A percentile compares a stretch with the other conserved stretches of the same genome.
These are phyloP conservation scores for Fusarium sp. DNA, from an alignment of 2,329 filamentous ascomycete species.

Conservation along the genomic window DNA sequence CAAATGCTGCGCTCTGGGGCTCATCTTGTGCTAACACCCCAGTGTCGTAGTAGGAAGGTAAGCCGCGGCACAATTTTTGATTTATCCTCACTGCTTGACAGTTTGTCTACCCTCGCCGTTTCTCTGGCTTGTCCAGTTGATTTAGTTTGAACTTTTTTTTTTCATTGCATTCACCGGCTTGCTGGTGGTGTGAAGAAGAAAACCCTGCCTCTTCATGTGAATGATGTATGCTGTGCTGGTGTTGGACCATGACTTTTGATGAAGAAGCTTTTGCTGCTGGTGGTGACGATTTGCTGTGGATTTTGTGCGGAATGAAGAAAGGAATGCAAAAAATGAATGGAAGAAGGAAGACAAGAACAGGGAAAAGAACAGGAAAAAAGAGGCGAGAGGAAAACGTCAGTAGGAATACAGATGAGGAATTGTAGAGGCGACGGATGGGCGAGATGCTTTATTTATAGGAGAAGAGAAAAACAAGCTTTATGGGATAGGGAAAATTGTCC, in stretches of 20 bases:
- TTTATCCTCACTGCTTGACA: conserved; percentile 1
- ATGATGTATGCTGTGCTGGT: neutral
- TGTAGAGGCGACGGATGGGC: neutral
- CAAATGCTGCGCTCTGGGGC: neutral
- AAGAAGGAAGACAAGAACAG: rapidly evolving
- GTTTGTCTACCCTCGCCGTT: neutral
- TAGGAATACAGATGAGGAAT: neutral
- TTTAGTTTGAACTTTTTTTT: neutral
- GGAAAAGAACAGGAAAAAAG: neutral
- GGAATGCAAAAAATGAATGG: neutral
- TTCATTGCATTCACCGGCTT: conserved; percentile 14
- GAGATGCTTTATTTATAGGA: neutral
- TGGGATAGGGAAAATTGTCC: neutral
- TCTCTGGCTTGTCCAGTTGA: neutral
- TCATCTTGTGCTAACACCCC: neutral
- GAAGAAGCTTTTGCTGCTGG: neutral
- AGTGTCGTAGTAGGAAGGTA: neutral
- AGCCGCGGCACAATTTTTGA: neutral
- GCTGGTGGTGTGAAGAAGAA: conserved; percentile 4
- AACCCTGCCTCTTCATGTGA: neutral
- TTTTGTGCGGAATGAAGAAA: neutral
- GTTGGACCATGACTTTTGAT: neutral
- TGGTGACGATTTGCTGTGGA: neutral
- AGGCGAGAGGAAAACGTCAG: neutral
- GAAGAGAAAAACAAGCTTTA: neutral